Evolutionary conservation across 2,329 filamentous ascomycete species (phyloP).

Genomic region (Huntiella omanensis): DNA sequence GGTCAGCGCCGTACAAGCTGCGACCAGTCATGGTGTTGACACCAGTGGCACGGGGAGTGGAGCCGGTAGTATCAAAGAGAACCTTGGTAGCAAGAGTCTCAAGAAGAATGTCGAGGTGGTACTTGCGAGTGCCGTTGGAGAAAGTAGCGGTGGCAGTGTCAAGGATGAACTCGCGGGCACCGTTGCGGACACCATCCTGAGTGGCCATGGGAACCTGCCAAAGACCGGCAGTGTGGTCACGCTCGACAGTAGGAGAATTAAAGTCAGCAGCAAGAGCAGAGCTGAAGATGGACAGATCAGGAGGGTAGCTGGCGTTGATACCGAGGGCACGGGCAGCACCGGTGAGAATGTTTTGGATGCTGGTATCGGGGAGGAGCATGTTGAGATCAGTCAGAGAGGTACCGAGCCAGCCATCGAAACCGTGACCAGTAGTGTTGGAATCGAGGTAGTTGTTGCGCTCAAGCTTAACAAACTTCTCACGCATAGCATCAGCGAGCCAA

Average conservation of each 20-base stretch:
- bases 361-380: constrained; percentile 16
- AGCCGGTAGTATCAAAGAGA: constrained; percentile 17
- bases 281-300: constrained; percentile 14
- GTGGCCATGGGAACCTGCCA: constrained; percentile 41
- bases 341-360: constrained; percentile 16
- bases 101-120: constrained; percentile 13
- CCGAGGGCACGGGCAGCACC: constrained; percentile 16
- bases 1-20: constrained; percentile 15
- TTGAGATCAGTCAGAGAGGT: constrained; percentile 13
- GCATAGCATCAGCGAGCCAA: constrained; percentile 24
- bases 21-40: constrained; percentile 17
- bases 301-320: constrained; percentile 12
- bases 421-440: constrained; percentile 21
- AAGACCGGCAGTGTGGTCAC: constrained; percentile 17
- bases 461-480: constrained; percentile 22
- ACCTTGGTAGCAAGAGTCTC: constrained; percentile 21
- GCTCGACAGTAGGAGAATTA: constrained; percentile 14
- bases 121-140: constrained; percentile 16
- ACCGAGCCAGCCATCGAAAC: constrained; percentile 23
- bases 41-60: constrained; percentile 20
- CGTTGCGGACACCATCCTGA: constrained; percentile 30
- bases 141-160: constrained; percentile 14
- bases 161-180: constrained; percentile 36
- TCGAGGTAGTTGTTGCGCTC: constrained; percentile 26
- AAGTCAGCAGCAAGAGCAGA: constrained; percentile 16